These are phyloP conservation scores for Rubia peregrina DNA, from an alignment of 305 asterid genomes.

Conservation along the genomic window DNA sequence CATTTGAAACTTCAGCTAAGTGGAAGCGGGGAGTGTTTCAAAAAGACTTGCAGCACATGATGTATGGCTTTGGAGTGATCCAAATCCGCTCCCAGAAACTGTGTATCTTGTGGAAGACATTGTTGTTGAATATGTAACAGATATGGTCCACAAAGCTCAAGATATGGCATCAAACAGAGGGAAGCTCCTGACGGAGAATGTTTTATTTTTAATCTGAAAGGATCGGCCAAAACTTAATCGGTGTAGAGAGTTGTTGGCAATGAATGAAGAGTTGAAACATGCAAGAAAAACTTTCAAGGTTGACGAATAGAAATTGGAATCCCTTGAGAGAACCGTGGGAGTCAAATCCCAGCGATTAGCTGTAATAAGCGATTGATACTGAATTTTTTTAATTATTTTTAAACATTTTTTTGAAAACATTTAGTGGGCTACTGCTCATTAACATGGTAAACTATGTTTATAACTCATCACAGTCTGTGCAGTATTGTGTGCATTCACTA, in stretches of 20 bases:
- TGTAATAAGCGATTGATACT: no score
- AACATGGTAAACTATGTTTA: no score
- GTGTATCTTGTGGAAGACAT: constrained; percentile 85
- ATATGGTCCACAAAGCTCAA: constrained; percentile 94
- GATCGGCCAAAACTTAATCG: constrained; percentile 87
- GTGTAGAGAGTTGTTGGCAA: constrained; percentile 66
- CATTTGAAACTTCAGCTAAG: no score
- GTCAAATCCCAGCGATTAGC: background rate
- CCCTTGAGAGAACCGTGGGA: constrained; percentile 33
- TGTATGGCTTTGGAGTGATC: no score
- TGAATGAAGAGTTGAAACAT: constrained; percentile 94
- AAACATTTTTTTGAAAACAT: no score
- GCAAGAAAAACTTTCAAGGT: constrained; percentile 82
- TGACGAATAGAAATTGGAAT: constrained; percentile 77
- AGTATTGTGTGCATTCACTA: no score
- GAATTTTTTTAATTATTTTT: no score
- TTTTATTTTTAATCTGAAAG: constrained; percentile 82
- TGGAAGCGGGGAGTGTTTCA: no score
- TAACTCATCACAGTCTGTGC: no score
- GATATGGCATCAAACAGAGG: constrained; percentile 73
- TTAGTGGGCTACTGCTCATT: no score
- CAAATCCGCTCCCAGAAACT: constrained; percentile 87
- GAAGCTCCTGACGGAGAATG: constrained; percentile 83
- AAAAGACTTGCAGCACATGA: no score
- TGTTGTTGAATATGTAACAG: constrained; percentile 90